A percentile compares a stretch with the other conserved stretches of the same genome.
These are phyloP conservation scores for Nitzschia sp. DNA, from an alignment of 108 stramenopile species.

Conservation along the genomic window DNA sequence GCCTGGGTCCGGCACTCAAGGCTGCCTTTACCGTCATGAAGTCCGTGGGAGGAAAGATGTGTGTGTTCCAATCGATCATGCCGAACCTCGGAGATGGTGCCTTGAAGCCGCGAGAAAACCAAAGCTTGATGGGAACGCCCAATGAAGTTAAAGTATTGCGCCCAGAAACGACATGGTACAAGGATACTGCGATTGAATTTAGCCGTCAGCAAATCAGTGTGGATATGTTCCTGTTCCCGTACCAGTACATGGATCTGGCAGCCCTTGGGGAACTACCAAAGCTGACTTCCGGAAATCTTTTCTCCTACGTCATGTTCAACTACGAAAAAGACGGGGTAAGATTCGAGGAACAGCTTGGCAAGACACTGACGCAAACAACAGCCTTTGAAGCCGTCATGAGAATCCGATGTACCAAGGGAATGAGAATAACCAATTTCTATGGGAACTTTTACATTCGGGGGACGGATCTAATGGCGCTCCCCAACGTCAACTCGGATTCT, in stretches of 20 bases:
- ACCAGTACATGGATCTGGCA: slow-evolving; percentile 93
- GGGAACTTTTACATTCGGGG: slow-evolving; percentile 98
- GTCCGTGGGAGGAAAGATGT: slow-evolving; percentile 96
- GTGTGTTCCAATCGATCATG: slow-evolving; percentile 87
- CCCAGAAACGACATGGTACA: slow-evolving; percentile 84
- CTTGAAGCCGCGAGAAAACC: slow-evolving; percentile 90
- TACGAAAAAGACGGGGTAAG: slow-evolving; percentile 72
- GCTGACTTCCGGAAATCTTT: slow-evolving; percentile 85
- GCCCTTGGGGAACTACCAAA: slow-evolving; percentile 85
- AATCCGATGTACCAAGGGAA: slow-evolving; percentile 93
- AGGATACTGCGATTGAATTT: slow-evolving; percentile 96
- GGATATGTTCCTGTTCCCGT: slow-evolving; percentile 92
- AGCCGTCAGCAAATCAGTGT: slow-evolving; percentile 95
- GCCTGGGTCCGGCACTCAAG: slow-evolving; percentile 93
- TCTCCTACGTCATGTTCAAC: slow-evolving; percentile 91
- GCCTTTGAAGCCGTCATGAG: slow-evolving; percentile 98
- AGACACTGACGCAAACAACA: slow-evolving; percentile 81
- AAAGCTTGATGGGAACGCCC: slow-evolving; percentile 90
- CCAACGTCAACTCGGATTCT: slow-evolving; percentile 92
- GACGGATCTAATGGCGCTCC: slow-evolving; percentile 95
- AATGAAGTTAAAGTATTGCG: slow-evolving; percentile 90
- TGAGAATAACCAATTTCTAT: slow-evolving; percentile 94
- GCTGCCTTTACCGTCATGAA: slow-evolving; percentile 96
- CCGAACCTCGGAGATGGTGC: slow-evolving; percentile 93
- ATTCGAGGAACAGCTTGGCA: slow-evolving; percentile 82